Evolutionary conservation across 1,139 yeast genomes (phyloP).

Genomic region (Entelexis paramagnoliae): DNA sequence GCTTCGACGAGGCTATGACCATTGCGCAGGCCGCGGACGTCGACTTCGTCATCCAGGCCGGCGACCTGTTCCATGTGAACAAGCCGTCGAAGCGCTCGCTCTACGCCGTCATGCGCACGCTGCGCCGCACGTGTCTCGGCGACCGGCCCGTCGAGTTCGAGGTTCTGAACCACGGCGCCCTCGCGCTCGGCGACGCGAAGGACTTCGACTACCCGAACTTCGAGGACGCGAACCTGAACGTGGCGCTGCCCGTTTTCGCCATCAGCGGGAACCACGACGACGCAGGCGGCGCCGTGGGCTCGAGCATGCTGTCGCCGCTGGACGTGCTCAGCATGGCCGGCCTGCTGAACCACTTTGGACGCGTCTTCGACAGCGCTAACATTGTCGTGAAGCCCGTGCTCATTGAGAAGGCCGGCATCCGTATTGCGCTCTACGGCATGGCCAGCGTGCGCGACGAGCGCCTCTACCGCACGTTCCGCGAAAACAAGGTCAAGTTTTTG

Average conservation of each 20-base stretch:
- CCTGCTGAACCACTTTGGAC: constrained; percentile 79
- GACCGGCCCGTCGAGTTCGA: constrained; percentile 83
- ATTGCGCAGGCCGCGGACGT: constrained; percentile 62
- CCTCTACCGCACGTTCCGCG: constrained; percentile 67
- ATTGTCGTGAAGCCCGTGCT: constrained; percentile 70
- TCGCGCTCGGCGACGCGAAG: constrained; percentile 45
- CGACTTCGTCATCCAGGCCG: constrained; percentile 85
- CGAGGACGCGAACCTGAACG: constrained; percentile 81
- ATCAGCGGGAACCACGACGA: constrained; percentile 97
- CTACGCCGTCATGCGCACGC: constrained; percentile 67
- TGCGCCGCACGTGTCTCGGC: constrained; percentile 69
- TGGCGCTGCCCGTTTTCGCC: constrained; percentile 86
- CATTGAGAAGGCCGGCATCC: constrained; percentile 70
- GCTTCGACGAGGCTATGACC: constrained; percentile 72
- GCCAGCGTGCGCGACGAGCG: constrained; percentile 87
- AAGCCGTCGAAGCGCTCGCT: constrained; percentile 80
- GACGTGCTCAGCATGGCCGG: constrained; percentile 79
- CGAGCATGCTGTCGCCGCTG: constrained; percentile 69
- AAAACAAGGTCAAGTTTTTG: constrained; percentile 67
- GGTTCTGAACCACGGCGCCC: constrained; percentile 65
- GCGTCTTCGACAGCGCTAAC: constrained; percentile 63
- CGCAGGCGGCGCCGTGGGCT: constrained; percentile 60
- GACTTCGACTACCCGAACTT: constrained; percentile 65
- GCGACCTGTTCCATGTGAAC: constrained; percentile 84
- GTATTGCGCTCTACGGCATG: constrained; percentile 78